phyloP scores from a whole-genome alignment of 208 protist species.

The Porcisia deanei region DNA sequence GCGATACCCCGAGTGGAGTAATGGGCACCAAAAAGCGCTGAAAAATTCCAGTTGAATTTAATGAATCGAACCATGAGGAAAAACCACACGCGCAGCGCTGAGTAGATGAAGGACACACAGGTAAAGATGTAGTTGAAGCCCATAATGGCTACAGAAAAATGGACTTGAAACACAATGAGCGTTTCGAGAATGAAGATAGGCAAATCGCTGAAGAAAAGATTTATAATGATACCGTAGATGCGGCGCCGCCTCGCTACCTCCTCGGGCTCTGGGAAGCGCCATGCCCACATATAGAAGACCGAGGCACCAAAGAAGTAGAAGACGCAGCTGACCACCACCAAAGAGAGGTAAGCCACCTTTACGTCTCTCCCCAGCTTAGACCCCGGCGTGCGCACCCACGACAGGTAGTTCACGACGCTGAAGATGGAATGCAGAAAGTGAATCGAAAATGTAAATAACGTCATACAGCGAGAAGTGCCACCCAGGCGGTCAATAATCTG shows the following conservation, averaged over 20 bases:
- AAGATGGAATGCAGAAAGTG: conserved; percentile 83
- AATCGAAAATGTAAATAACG: conserved; percentile 73
- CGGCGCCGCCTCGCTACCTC: conserved; percentile 81
- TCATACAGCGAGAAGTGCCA: conserved; percentile 56
- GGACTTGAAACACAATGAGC: conserved; percentile 66
- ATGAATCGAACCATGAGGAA: conserved; percentile 86
- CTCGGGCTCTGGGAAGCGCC: conserved; percentile 86
- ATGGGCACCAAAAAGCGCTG: conserved; percentile 8
- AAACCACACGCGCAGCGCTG: conserved; percentile 78
- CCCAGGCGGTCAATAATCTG: conserved; percentile 64
- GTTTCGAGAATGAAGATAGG: conserved; percentile 83
- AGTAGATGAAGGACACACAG: conserved; percentile 74
- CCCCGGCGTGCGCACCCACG: conserved; percentile 58
- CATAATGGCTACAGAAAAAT: conserved; percentile 60
- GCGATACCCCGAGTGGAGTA: conserved; percentile 13
- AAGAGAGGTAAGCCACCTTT: conserved; percentile 59
- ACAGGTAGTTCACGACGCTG: conserved; percentile 65
- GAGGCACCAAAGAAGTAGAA: conserved; percentile 73
- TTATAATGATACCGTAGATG: conserved; percentile 74
- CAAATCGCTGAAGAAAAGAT: conserved; percentile 83
- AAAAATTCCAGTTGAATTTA: conserved; percentile 50
- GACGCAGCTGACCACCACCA: conserved; percentile 66
- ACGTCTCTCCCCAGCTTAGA: conserved; percentile 22
- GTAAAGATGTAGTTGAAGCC: conserved; percentile 73
- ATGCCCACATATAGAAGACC: conserved; percentile 92